A percentile compares a stretch with the other conserved stretches of the same genome.
These are phyloP conservation scores for Coemansia furcata DNA, from an alignment of 192 early-diverging fungal species.

Conservation along the genomic window DNA sequence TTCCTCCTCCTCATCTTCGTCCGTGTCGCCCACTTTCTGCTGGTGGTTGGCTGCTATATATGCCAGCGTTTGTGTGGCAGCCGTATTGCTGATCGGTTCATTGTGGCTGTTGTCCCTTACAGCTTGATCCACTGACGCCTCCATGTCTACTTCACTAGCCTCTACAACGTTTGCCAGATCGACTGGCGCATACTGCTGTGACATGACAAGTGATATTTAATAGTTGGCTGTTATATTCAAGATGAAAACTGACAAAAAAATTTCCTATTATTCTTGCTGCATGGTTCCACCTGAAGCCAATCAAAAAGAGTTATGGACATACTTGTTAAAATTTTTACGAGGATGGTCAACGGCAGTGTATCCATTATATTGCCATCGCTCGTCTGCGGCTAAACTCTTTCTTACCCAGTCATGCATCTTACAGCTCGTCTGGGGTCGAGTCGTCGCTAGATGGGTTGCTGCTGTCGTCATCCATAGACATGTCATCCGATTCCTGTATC, in stretches of 20 bases:
- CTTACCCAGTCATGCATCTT: too few relatives aligned
- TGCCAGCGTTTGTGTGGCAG: background rate
- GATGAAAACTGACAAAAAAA: background rate
- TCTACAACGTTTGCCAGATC: background rate
- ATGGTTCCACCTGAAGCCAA: background rate
- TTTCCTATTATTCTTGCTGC: background rate
- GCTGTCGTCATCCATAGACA: too few relatives aligned
- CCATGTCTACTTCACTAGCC: background rate
- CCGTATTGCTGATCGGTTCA: background rate
- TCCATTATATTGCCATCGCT: too few relatives aligned
- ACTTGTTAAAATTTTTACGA: background rate
- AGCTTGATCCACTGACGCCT: background rate
- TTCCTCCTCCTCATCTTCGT: background rate
- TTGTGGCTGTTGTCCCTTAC: background rate
- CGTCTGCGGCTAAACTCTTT: background rate
- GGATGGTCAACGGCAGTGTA: too few relatives aligned
- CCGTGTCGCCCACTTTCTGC: background rate
- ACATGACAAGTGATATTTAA: background rate
- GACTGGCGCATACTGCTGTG: background rate
- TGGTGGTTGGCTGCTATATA: conserved; percentile 9
- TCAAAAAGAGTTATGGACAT: background rate
- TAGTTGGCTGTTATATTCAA: background rate
- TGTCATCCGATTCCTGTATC: too few relatives aligned
- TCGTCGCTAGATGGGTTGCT: too few relatives aligned
- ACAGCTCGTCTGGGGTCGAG: too few relatives aligned